A percentile compares a stretch with the other conserved stretches of the same genome.
Evolutionary conservation across 257 asterid species (phyloP).

Genomic region (Solanum ahanhuiri): DNA sequence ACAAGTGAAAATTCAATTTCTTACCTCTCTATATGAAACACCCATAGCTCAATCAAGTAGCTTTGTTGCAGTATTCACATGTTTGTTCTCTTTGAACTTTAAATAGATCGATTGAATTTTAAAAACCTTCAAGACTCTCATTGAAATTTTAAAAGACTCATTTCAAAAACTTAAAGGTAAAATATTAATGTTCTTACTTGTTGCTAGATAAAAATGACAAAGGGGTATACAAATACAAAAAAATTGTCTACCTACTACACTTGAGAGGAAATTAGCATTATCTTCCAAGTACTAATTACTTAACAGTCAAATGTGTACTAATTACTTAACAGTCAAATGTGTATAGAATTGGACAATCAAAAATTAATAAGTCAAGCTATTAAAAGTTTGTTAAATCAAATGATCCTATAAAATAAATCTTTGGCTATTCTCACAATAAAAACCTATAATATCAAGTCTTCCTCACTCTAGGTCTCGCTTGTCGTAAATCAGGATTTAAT

Average conservation of each 20-base stretch:
- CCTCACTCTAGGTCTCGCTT: too few species aligned
- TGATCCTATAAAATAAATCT: too few species aligned
- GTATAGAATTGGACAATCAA: too few species aligned
- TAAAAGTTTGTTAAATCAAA: too few species aligned
- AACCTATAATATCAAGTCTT: too few species aligned
- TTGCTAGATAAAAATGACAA: neutral
- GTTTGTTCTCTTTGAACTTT: neutral
- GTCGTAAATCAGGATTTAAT: too few species aligned
- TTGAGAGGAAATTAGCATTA: accelerated
- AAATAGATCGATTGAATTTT: too few species aligned
- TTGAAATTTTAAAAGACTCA: neutral
- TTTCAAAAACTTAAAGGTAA: neutral
- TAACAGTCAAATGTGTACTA: neutral
- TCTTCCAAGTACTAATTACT: neutral
- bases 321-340: neutral
- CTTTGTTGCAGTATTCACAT: too few species aligned
- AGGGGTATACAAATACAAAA: neutral
- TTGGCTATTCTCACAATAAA: too few species aligned
- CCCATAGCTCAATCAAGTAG: neutral
- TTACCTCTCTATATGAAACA: too few species aligned
- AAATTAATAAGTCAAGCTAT: too few species aligned
- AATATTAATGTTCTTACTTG: neutral
- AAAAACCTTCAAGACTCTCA: neutral
- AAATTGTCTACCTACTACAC: neutral
- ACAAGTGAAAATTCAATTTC: neutral